phyloP scores from a whole-genome alignment of 768 basidiomycete genomes.

The Amanita thiersii region DNA sequence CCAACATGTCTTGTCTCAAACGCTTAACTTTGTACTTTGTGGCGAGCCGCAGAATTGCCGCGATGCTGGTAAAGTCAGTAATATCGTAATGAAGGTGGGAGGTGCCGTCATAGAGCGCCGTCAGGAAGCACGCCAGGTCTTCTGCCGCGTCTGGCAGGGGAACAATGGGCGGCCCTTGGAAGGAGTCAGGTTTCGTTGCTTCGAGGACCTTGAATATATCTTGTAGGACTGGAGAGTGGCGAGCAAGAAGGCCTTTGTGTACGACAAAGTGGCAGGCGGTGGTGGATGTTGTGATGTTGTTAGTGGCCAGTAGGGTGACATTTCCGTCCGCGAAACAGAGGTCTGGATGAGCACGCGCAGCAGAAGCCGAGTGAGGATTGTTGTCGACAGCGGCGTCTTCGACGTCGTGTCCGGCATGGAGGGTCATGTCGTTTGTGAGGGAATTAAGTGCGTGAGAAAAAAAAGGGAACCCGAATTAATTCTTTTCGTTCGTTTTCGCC shows the following conservation, averaged over 20 bases:
- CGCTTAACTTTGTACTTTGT: conserved; percentile 57
- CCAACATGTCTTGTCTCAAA: conserved; percentile 50
- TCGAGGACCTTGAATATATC: conserved; percentile 28
- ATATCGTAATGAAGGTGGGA: conserved; percentile 38
- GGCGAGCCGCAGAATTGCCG: conserved; percentile 51
- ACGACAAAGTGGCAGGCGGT: conserved; percentile 53
- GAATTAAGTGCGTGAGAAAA: no score
- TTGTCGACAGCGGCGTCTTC: no score
- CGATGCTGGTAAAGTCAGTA: conserved; percentile 43
- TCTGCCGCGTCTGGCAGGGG: conserved; percentile 45
- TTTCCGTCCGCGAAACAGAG: conserved; percentile 68
- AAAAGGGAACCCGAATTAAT: no score
- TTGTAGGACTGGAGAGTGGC: conserved; percentile 49
- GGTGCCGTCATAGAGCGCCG: conserved; percentile 63
- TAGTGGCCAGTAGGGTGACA: conserved; percentile 49
- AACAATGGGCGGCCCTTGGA: conserved; percentile 55
- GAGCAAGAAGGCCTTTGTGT: conserved; percentile 55
- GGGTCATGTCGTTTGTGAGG: no score
- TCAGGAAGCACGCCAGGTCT: conserved; percentile 51
- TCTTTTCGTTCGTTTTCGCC: no score
- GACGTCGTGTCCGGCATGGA: no score
- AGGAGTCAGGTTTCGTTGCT: conserved; percentile 15
- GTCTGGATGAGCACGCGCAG: conserved; percentile 41
- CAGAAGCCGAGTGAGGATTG: no score
- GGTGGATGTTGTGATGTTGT: no score